Evolutionary conservation across 768 basidiomycete genomes (phyloP), one percentile per base, ranked within the genome.

Genomic region (Phallus indusiatus): DNA sequence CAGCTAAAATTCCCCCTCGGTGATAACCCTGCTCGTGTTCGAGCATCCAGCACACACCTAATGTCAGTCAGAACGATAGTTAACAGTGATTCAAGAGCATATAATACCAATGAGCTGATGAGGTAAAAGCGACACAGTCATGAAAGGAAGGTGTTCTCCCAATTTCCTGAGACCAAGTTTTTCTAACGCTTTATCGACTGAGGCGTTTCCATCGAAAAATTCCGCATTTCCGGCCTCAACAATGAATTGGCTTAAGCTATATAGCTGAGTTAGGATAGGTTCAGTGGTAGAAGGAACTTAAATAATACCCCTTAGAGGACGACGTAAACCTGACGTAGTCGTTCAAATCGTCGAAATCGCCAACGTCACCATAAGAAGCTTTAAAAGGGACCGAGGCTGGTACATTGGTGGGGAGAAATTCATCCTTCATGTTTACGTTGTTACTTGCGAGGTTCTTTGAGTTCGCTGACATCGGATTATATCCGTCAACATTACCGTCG

Each of bases 61-160:
- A 28, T 36, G 16, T 1, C 46, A 46, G 12, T 20, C n/a, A 7
- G 7, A 28, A 28, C 28, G 28, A 3, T 28, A 3, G 2, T 28
- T 28, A 28, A 7, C 28, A 28, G 24, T 34, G 18, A 22, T 17
- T 28, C 24, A 21, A 20, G 17, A 17, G 54, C 17, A n/a, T 48
- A 1, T 69, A 64, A 21, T 72, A 0, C 74, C 75, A 53, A 89
- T 79, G 17, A 78, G 73, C 64, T 88, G 83, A 67, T 88, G 87
- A 10, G 86, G 77, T 82, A 88, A 82, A 36, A 88, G 70, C 0
- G 77, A 68, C 22, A 87, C 73, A 16, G 73, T 73, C 78, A 89
- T 81, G 5, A 81, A 82, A 0, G 81, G 81, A 1, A 88, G 60
- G 21, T 74, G 67, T 28, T 81, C 73, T 42, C 76, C 72, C 54